Evolutionary conservation across 192 early-diverging fungal species (phyloP), one percentile per base, ranked within the genome.

Genomic region (Endogone sp.): DNA sequence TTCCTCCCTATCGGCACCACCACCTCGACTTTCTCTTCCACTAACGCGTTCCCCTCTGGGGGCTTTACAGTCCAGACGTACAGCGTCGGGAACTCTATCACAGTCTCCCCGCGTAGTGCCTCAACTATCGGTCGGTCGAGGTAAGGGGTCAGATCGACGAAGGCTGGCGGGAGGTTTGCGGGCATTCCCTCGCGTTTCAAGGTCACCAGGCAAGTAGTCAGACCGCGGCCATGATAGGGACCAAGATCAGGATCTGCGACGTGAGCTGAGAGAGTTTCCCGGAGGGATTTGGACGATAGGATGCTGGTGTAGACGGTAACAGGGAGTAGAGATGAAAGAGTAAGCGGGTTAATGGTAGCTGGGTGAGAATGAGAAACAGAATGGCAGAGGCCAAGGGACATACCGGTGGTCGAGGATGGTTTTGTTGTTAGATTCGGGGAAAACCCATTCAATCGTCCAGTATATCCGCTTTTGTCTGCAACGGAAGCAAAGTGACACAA

Each of bases 371-470:
- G n/a, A n/a, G n/a, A n/a, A n/a, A n/a, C n/a, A n/a, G n/a, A n/a
- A n/a, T n/a, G n/a, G n/a, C 31, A 20, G 25, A 29, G 37, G 37
- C 2, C 32, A 62, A 0, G 4, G 49, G n/a, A 65, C 75, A 54
- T 77, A 72, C 75, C 64, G 61, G 44, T 79, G 77, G 20, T 74
- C 63, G n/a, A 74, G 49, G 22, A 74, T 62, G 29, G 60, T 65
- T 31, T 74, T 61, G 23, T 69, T 44, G 3, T 55, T 28, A 56
- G 63, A 69, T 57, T 56, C 27, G 3, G 75, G 72, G 56, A 85
- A 85, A 3, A 73, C 49, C 64, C 70, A 76, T 56, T 85, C 83
- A 3, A 85, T 58, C 3, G 81, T 77, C 83, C 83, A 85, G 16
- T 75, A 65, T n/a, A 85, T 71, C 44, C 75, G 70, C 30, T 69